These are phyloP conservation scores for Mucor circinelloides DNA, from an alignment of 371 early-diverging fungal genomes.

Conservation along the genomic window DNA sequence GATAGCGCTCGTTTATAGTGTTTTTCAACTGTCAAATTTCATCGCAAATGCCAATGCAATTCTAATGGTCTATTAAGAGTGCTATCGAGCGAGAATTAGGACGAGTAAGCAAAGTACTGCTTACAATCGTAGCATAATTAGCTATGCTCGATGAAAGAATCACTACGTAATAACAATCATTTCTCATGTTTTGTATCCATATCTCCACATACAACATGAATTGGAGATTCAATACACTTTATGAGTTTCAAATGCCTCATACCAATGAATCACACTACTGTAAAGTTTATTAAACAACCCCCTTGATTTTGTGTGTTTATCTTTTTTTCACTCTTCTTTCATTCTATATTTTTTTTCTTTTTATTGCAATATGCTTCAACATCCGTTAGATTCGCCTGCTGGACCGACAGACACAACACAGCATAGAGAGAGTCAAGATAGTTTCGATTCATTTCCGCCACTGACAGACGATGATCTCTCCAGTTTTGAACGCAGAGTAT, in stretches of 20 bases:
- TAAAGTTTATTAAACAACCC: background rate
- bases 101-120: too few species aligned
- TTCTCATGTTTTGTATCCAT: background rate
- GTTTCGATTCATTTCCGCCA: constrained; percentile 13
- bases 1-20: too few species aligned
- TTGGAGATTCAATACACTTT: too few species aligned
- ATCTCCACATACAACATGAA: background rate
- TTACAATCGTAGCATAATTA: too few species aligned
- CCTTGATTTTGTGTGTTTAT: constrained; percentile 4
- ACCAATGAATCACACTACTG: background rate
- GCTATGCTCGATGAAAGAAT: too few species aligned
- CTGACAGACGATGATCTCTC: constrained; percentile 26
- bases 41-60: too few species aligned
- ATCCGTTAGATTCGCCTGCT: constrained; percentile 10
- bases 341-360: background rate
- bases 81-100: too few species aligned
- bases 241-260: constrained; percentile 1
- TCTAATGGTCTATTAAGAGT: too few species aligned
- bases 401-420: background rate
- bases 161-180: too few species aligned
- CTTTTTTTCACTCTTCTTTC: background rate
- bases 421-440: background rate
- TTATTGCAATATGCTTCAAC: constrained; percentile 14
- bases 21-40: too few species aligned
- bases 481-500: constrained; percentile 21